A percentile compares a stretch with the other conserved stretches of the same genome.
These are phyloP conservation scores for Blastobotrys capitulatus DNA, from an alignment of 1,139 yeast species.

Conservation along the genomic window DNA sequence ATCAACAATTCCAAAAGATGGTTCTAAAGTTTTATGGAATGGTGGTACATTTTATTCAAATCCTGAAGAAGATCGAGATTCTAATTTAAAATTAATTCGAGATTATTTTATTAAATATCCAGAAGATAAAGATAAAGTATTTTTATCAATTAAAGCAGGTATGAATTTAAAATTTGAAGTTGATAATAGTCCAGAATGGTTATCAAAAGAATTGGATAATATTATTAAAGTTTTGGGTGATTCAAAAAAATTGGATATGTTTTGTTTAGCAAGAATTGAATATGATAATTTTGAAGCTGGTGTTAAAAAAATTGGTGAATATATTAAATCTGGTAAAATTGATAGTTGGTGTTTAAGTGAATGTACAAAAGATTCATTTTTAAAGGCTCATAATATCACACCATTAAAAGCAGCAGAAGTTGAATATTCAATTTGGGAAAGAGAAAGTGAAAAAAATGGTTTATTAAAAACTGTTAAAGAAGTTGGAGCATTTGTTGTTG, in stretches of 20 bases:
- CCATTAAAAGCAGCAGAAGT: conserved; percentile 67
- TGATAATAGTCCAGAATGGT: background rate
- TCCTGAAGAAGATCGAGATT: conserved; percentile 53
- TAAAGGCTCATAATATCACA: conserved; percentile 45
- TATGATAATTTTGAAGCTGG: conserved; percentile 34
- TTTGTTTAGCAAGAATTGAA: conserved; percentile 67
- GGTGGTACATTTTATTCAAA: conserved; percentile 83
- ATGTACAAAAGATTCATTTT: conserved; percentile 54
- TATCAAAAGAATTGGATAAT: conserved; percentile 28
- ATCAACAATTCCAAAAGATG: conserved; percentile 41
- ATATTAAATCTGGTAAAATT: conserved; percentile 36
- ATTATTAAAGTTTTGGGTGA: background rate
- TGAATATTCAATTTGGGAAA: conserved; percentile 65
- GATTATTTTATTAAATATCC: conserved; percentile 55
- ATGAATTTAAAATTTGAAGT: conserved; percentile 50
- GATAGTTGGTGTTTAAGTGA: conserved; percentile 68
- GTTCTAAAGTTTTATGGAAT: conserved; percentile 58
- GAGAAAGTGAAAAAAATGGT: conserved; percentile 56
- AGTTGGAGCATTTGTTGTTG: conserved; percentile 58
- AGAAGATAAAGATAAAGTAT: conserved; percentile 46
- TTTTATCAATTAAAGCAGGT: conserved; percentile 68
- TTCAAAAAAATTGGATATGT: conserved; percentile 40
- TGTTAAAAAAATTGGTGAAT: conserved; percentile 27
- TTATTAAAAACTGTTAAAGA: conserved; percentile 51
- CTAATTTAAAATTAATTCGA: conserved; percentile 50